Conservation (phyloP, 2,329 filamentous ascomycete genomes). For the Neofusicoccum sp. region DNA sequence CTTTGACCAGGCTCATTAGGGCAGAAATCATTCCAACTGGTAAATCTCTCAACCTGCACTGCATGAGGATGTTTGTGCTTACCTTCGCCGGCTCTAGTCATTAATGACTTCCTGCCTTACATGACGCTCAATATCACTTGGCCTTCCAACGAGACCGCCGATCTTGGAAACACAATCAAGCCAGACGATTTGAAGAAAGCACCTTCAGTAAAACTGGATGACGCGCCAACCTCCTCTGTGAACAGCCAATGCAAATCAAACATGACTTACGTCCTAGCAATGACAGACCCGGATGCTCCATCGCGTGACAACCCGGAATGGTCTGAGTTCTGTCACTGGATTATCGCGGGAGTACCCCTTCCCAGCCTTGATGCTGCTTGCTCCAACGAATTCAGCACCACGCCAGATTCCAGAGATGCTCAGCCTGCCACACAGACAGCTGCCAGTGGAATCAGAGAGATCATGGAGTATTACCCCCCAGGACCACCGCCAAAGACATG, state of each 20-base stretch:
- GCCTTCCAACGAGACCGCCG: constrained; percentile 45
- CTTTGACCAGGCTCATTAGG: constrained; percentile 32
- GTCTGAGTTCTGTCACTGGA: constrained; percentile 60
- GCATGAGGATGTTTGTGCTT: background rate
- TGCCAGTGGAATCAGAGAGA: constrained; percentile 30
- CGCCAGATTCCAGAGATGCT: background rate
- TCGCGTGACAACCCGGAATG: constrained; percentile 53
- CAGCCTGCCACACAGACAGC: background rate
- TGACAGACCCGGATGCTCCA: constrained; percentile 61
- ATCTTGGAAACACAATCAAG: constrained; percentile 52
- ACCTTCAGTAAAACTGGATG: constrained; percentile 42
- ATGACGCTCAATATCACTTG: constrained; percentile 52
- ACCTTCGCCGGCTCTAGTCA: constrained; percentile 40
- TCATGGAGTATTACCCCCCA: constrained; percentile 54
- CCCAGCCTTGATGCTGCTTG: constrained; percentile 4
- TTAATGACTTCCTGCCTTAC: constrained; percentile 59
- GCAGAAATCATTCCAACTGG: constrained; percentile 43
- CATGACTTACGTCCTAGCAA: constrained; percentile 48
- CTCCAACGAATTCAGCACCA: background rate
- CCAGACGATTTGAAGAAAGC: constrained; percentile 41
- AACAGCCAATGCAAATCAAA: constrained; percentile 24
- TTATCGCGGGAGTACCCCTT: constrained; percentile 39
- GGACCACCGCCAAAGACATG: constrained; percentile 56
- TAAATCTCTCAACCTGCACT: constrained; percentile 18
- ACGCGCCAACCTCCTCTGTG: constrained; percentile 26